Evolutionary conservation across 352 stramenopile genomes (phyloP).

Genomic region (Pythium aphanidermatum): DNA sequence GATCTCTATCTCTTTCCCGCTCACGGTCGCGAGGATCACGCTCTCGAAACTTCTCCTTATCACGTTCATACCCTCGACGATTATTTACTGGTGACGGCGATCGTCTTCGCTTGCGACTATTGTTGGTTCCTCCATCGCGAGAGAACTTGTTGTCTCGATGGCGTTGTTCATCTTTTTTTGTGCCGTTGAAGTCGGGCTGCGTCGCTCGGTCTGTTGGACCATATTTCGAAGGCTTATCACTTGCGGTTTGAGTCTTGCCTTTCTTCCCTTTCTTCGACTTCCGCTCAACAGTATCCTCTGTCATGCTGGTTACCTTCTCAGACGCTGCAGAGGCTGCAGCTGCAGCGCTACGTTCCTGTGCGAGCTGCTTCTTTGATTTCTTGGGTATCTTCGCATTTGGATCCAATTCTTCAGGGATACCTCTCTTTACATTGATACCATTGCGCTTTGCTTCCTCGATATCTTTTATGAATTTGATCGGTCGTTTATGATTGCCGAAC

Average conservation of each 20-base stretch:
- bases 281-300: not conserved
- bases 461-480: slow-evolving; percentile 5
- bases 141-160: no score
- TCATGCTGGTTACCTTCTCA: not conserved
- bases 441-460: slow-evolving; percentile 11
- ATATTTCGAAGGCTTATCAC: slow-evolving; percentile 3
- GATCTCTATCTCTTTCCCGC: not conserved
- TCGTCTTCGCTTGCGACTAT: slow-evolving; percentile 1
- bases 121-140: no score
- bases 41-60: not conserved
- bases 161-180: slow-evolving; percentile 1
- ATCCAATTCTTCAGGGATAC: slow-evolving; percentile 5
- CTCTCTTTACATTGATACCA: slow-evolving; percentile 8
- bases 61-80: not conserved
- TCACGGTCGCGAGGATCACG: slow-evolving; percentile 1
- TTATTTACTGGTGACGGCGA: not conserved
- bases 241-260: not conserved
- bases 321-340: not conserved
- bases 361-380: slow-evolving; percentile 2
- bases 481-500: slow-evolving; percentile 7
- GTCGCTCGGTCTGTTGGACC: not conserved
- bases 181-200: no score
- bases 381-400: slow-evolving; percentile 12
- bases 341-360: not conserved
- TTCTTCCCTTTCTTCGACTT: slow-evolving; percentile 8